phyloP scores from a whole-genome alignment of 2,329 filamentous ascomycete genomes.

The Zymoseptoria pseudotritici region DNA sequence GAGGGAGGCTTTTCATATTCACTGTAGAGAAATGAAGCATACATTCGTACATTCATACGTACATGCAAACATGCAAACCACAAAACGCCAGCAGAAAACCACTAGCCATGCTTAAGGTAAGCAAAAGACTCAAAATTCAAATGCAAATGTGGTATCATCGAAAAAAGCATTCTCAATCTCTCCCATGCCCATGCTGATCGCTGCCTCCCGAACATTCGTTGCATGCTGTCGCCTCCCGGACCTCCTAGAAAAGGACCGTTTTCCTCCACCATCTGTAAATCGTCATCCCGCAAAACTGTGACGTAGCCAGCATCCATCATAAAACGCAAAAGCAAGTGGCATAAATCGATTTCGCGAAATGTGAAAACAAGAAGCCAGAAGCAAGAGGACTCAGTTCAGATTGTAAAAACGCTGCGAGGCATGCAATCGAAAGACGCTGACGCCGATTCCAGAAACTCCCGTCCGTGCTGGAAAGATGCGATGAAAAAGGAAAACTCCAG shows the following conservation, averaged over 20 bases:
- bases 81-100: neutral
- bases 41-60: neutral
- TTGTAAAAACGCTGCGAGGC: neutral
- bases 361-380: too few species aligned
- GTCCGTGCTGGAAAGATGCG: neutral
- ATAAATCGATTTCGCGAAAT: too few species aligned
- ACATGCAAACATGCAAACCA: neutral
- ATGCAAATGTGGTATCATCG: neutral
- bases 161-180: neutral
- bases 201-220: too few species aligned
- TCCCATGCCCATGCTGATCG: neutral
- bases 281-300: too few species aligned
- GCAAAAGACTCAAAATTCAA: neutral
- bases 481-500: neutral
- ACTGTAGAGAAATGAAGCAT: neutral
- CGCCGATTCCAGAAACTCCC: neutral
- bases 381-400: too few species aligned
- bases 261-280: too few species aligned
- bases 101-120: neutral
- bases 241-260: too few species aligned
- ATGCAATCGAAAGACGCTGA: neutral
- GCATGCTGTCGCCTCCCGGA: too few species aligned
- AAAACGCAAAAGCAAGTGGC: too few species aligned
- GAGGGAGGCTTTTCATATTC: too few species aligned
- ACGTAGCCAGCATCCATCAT: too few species aligned